Evolutionary conservation across 2,329 filamentous ascomycete species (phyloP).

Genomic region (Fusarium staphyleae): DNA sequence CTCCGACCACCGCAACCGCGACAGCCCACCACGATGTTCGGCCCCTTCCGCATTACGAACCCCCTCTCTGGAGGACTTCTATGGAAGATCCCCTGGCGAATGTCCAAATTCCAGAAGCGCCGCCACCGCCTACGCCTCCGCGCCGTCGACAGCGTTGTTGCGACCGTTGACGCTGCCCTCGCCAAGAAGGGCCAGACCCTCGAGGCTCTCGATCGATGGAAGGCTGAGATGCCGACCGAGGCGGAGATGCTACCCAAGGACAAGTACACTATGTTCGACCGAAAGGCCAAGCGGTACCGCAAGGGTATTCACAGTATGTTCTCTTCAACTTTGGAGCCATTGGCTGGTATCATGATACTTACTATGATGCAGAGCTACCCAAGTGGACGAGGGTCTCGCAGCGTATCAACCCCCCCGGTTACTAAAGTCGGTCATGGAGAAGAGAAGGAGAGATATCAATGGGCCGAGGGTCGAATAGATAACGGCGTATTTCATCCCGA

Average conservation of each 20-base stretch:
- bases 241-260: conserved; percentile 94
- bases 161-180: conserved; percentile 80
- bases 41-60: conserved; percentile 80
- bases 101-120: conserved; percentile 89
- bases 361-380: conserved; percentile 66
- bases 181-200: conserved; percentile 73
- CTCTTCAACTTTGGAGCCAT: background rate
- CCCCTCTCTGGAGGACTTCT: conserved; percentile 81
- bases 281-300: conserved; percentile 92
- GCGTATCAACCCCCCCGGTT: conserved; percentile 91
- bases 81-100: conserved; percentile 97
- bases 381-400: conserved; percentile 98
- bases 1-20: conserved; percentile 14
- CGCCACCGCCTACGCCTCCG: conserved; percentile 84
- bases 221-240: conserved; percentile 94
- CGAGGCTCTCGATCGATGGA: conserved; percentile 88
- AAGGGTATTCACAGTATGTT: conserved; percentile 96
- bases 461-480: conserved; percentile 23
- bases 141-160: conserved; percentile 86
- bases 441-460: conserved; percentile 11
- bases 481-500: conserved; percentile 35
- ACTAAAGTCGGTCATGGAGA: conserved; percentile 58
- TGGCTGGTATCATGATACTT: conserved; percentile 20
- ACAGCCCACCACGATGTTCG: conserved; percentile 70
- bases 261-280: conserved; percentile 98